Conservation (phyloP, 495 filamentous ascomycete genomes). For the Ramalina peruviana region DNA sequence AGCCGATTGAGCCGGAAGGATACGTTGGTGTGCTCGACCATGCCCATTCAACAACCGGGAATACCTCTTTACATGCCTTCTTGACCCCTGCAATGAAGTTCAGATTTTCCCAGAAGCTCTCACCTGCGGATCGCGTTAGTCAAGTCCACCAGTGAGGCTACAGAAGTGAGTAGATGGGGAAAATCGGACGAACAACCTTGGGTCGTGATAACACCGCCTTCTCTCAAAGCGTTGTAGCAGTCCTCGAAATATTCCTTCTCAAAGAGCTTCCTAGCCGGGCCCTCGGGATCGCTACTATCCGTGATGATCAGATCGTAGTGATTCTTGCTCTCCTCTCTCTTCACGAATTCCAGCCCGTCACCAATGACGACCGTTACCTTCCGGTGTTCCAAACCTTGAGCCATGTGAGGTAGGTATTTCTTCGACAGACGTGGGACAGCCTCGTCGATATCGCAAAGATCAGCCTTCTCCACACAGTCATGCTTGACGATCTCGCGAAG, state of each 20-base stretch:
- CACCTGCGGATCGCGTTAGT: constrained; percentile 41
- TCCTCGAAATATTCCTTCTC: constrained; percentile 98
- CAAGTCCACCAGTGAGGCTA: neutral
- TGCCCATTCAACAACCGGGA: constrained; percentile 93
- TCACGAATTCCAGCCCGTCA: constrained; percentile 94
- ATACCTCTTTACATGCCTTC: constrained; percentile 93
- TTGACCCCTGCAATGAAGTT: constrained; percentile 79
- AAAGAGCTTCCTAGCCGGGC: constrained; percentile 90
- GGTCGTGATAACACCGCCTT: constrained; percentile 97
- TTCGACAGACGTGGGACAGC: constrained; percentile 97
- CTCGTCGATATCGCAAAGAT: constrained; percentile 98
- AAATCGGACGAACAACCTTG: constrained; percentile 89
- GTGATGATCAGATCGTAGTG: constrained; percentile 99
- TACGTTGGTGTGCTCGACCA: constrained; percentile 99
- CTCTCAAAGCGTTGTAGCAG: constrained; percentile 70
- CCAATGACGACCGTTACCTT: constrained; percentile 83
- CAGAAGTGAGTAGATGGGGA: constrained; percentile 3
- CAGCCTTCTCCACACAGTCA: constrained; percentile 80
- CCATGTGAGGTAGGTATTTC: constrained; percentile 94
- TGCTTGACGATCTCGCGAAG: constrained; percentile 98
- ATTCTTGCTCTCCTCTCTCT: constrained; percentile 63
- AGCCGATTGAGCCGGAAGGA: constrained; percentile 97
- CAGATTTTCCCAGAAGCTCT: constrained; percentile 94
- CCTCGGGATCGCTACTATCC: constrained; percentile 93
- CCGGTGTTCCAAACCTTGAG: constrained; percentile 81